Evolutionary conservation across 805 yeast genomes (phyloP).

Genomic region (Lipomyces yamanashiensis): DNA sequence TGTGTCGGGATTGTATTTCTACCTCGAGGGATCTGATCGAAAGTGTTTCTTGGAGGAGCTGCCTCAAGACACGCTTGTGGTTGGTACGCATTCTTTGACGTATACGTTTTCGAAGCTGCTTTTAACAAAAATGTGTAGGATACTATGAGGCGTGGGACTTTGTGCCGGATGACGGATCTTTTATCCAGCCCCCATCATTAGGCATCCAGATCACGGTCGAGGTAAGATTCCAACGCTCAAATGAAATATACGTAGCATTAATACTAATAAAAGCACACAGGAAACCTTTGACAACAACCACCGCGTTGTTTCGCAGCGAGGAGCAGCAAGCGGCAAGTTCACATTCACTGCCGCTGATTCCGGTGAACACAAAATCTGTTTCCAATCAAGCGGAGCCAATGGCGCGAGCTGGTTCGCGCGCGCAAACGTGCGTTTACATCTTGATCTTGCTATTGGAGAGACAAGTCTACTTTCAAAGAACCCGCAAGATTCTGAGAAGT

Average conservation of each 20-base stretch:
- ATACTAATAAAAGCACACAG: constrained; percentile 41
- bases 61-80: constrained; percentile 75
- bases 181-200: constrained; percentile 57
- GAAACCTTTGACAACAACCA: constrained; percentile 85
- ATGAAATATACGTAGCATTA: neutral
- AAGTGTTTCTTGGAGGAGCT: constrained; percentile 86
- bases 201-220: constrained; percentile 72
- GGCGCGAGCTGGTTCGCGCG: constrained; percentile 66
- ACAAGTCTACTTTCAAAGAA: constrained; percentile 61
- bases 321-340: constrained; percentile 65
- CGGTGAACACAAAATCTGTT: constrained; percentile 85
- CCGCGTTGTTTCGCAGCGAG: constrained; percentile 71
- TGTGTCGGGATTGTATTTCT: constrained; percentile 69
- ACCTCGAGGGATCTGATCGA: constrained; percentile 72
- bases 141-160: constrained; percentile 70
- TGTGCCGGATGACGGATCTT: constrained; percentile 55
- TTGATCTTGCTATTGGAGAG: constrained; percentile 74
- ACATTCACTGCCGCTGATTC: constrained; percentile 80
- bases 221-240: constrained; percentile 48
- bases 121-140: constrained; percentile 31
- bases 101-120: constrained; percentile 43
- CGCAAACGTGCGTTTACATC: constrained; percentile 64
- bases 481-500: constrained; percentile 52
- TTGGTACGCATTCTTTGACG: constrained; percentile 53
- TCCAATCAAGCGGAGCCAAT: constrained; percentile 54